A percentile compares a stretch with the other conserved stretches of the same genome.
These are phyloP conservation scores for Geoglossum glabrum DNA, from an alignment of 495 filamentous ascomycete species.

Conservation along the genomic window DNA sequence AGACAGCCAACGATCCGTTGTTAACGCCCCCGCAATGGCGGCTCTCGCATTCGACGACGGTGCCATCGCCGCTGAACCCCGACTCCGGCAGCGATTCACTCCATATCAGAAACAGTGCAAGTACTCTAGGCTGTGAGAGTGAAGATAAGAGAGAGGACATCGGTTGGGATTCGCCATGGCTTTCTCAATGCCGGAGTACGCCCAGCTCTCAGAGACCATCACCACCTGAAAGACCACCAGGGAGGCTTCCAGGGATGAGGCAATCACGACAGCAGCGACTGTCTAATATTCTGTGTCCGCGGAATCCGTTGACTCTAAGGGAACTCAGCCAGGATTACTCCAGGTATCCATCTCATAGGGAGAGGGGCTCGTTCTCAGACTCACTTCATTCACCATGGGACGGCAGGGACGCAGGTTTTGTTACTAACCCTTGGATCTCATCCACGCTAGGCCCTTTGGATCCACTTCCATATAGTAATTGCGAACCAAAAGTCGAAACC, in stretches of 20 bases:
- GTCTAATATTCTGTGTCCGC: not conserved
- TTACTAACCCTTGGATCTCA: no score
- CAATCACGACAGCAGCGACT: not conserved
- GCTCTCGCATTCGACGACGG: constrained; percentile 9
- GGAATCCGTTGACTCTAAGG: constrained; percentile 12
- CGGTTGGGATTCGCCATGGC: not conserved
- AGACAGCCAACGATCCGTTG: not conserved
- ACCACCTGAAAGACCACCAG: not conserved
- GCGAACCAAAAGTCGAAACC: constrained; percentile 3
- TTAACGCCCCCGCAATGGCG: not conserved
- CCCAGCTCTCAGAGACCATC: not conserved
- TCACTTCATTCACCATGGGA: not conserved
- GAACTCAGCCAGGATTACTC: constrained; percentile 28
- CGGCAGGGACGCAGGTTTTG: no score
- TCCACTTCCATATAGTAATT: not conserved
- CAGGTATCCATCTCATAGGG: constrained; percentile 17
- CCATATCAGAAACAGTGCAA: not conserved
- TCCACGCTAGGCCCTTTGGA: not conserved
- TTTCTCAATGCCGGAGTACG: not conserved
- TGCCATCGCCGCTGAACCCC: constrained; percentile 14
- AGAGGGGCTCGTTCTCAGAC: not conserved
- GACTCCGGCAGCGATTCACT: not conserved
- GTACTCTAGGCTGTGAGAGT: not conserved
- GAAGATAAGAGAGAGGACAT: no score
- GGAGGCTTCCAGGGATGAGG: not conserved